Percentiles rank a stretch among this genome's conserved stretches.
phyloP scores from a whole-genome alignment of 139 green algal genomes.

The Chlorella ohadii region DNA sequence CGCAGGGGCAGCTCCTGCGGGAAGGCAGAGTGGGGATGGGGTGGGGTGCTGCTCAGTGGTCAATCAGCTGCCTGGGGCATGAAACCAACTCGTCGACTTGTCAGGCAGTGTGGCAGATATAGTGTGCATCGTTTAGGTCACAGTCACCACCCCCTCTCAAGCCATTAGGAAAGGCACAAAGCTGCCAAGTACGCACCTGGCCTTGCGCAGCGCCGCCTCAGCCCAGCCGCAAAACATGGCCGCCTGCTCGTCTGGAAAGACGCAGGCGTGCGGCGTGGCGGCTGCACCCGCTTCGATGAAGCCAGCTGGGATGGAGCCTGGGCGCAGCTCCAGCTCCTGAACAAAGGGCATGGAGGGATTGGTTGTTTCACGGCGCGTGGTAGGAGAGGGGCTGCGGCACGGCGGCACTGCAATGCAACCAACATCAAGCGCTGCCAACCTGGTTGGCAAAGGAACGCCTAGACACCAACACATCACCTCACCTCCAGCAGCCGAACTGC shows the following conservation, averaged over 20 bases:
- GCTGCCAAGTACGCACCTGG: constrained; percentile 46
- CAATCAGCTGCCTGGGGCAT: too few relatives aligned
- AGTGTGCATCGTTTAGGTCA: too few relatives aligned
- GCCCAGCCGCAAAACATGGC: constrained; percentile 76
- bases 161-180: too few relatives aligned
- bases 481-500: constrained; percentile 70
- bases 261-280: background rate
- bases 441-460: too few relatives aligned
- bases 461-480: background rate
- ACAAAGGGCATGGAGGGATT: too few relatives aligned
- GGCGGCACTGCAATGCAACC: too few relatives aligned
- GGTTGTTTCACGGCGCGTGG: too few relatives aligned
- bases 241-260: constrained; percentile 74
- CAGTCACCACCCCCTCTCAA: too few relatives aligned
- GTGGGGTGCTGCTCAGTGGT: background rate
- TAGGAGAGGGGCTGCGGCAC: too few relatives aligned
- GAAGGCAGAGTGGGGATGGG: background rate
- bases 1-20: constrained; percentile 69
- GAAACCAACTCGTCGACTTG: too few relatives aligned
- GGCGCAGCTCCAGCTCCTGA: constrained; percentile 28
- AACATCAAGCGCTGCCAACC: background rate
- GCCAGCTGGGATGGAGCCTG: constrained; percentile 40
- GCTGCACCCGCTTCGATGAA: constrained; percentile 27
- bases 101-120: too few relatives aligned
- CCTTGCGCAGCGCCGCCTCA: constrained; percentile 73